A percentile compares a stretch with the other conserved stretches of the same genome.
Conservation (phyloP, 1,139 yeast genomes). For the Yamadazyma mexicana region DNA sequence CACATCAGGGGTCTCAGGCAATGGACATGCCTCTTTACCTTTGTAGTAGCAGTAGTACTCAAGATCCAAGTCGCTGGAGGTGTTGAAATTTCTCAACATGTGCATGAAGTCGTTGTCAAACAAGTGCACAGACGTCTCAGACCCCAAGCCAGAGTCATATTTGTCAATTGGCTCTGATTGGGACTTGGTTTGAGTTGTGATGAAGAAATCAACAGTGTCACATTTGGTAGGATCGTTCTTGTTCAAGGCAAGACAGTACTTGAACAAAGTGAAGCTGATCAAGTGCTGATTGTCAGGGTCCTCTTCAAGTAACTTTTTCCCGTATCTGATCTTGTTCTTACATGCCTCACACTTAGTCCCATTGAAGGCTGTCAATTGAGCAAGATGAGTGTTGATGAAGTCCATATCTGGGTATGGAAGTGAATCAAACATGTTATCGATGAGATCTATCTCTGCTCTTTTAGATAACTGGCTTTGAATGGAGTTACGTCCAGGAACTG, state of each 20-base stretch:
- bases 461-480: constrained; percentile 18
- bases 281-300: constrained; percentile 37
- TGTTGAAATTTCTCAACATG: constrained; percentile 34
- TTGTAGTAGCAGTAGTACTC: constrained; percentile 36
- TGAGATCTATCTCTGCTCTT: constrained; percentile 17
- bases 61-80: constrained; percentile 36
- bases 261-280: constrained; percentile 35
- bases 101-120: constrained; percentile 42
- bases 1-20: constrained; percentile 32
- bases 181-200: constrained; percentile 32
- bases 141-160: constrained; percentile 24
- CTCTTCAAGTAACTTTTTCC: constrained; percentile 25
- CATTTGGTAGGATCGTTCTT: constrained; percentile 33
- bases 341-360: constrained; percentile 37
- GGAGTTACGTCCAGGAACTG: constrained; percentile 22
- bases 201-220: constrained; percentile 37
- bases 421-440: constrained; percentile 27
- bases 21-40: constrained; percentile 22
- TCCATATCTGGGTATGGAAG: constrained; percentile 30
- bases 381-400: constrained; percentile 29
- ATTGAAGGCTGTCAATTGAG: constrained; percentile 25
- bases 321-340: constrained; percentile 35
- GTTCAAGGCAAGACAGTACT: constrained; percentile 33
- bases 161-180: constrained; percentile 17
- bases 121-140: constrained; percentile 30